phyloP scores from a whole-genome alignment of 2,329 filamentous ascomycete species.

The Curvularia eragrostidis region DNA sequence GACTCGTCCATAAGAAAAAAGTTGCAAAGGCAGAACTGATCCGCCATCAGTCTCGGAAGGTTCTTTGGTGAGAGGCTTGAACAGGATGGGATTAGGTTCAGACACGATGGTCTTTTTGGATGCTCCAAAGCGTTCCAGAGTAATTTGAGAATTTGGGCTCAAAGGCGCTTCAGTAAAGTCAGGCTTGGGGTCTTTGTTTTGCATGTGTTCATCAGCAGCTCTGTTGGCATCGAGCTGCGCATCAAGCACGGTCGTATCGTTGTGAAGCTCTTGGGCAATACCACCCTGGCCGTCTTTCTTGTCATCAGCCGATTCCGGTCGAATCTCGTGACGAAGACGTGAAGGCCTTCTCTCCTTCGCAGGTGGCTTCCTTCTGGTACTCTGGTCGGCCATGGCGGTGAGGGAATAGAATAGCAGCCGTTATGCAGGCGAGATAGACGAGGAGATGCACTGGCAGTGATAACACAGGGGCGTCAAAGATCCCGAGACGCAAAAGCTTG shows the following conservation, averaged over 20 bases:
- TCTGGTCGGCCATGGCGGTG: constrained; percentile 22
- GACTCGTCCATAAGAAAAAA: constrained; percentile 9
- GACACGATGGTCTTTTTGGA: not conserved
- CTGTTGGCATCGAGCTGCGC: constrained; percentile 24
- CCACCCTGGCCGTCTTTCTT: constrained; percentile 10
- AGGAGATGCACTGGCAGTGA: not conserved
- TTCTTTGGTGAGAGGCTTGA: constrained; percentile 6
- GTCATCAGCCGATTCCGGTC: constrained; percentile 22
- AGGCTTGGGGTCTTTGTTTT: not conserved
- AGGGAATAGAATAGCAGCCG: not conserved
- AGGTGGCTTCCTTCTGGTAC: constrained; percentile 15
- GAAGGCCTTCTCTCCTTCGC: constrained; percentile 23
- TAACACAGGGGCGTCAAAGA: not conserved
- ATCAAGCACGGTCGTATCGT: constrained; percentile 26
- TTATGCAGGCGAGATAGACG: not conserved
- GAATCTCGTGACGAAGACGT: constrained; percentile 31
- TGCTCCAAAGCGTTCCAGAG: constrained; percentile 11
- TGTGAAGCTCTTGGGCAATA: constrained; percentile 26
- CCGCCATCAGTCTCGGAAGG: not conserved
- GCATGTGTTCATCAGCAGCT: too few relatives aligned
- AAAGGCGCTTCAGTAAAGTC: not conserved
- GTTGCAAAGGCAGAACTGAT: not conserved
- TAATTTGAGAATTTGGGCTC: constrained; percentile 9
- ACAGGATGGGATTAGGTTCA: not conserved
- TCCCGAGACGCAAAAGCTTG: not conserved